Evolutionary conservation across 164 flowering plant genomes (phyloP), one percentile per base, ranked within the genome.

Genomic region (Liriodendron chinense): DNA sequence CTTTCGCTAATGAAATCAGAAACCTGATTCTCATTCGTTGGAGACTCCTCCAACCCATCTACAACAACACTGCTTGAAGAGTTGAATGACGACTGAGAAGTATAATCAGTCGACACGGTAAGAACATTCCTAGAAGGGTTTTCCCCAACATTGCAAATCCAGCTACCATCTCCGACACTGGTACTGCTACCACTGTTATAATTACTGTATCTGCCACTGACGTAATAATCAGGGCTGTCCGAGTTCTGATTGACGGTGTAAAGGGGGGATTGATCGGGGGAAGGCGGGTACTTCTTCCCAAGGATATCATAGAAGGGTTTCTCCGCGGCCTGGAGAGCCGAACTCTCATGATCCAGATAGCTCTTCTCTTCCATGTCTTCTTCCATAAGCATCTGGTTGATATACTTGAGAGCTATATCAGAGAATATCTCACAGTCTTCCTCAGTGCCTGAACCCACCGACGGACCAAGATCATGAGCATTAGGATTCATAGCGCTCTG

Each of bases 311-410:
- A 93, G 18, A 95, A 89, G 0, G 93, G 85, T 75, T 86, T 92
- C 83, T 90, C 98, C 7, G 91, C 91, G 9, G 90, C 94, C 78
- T 89, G 93, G 76, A 93, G 89, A 68, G 89, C 94, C 71, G 86
- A 85, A n/a, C 93, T 88, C 56, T 93, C 94, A 75, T 92, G 97
- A 10, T 88, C 87, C 92, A 88, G 87, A 70, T 88, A 87, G 13
- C 82, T 79, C 83, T 90, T 86, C 21, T 90, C 98, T 63, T 90
- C 99, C 84, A 91, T 87, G 71, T 93, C 96, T 81, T 95, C 99
- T 75, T 95, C 97, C 98, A 93, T 91, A 28, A 95, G 94, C 77
- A 93, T 89, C 85, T 88, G 85, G 77, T 76, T 90, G 71, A 95
- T 92, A 82, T 86, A 93, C 9, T 82, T 81, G 79, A 93, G 84